phyloP scores from a whole-genome alignment of 148 eudicot genomes.

The Chenopodium quinoa region DNA sequence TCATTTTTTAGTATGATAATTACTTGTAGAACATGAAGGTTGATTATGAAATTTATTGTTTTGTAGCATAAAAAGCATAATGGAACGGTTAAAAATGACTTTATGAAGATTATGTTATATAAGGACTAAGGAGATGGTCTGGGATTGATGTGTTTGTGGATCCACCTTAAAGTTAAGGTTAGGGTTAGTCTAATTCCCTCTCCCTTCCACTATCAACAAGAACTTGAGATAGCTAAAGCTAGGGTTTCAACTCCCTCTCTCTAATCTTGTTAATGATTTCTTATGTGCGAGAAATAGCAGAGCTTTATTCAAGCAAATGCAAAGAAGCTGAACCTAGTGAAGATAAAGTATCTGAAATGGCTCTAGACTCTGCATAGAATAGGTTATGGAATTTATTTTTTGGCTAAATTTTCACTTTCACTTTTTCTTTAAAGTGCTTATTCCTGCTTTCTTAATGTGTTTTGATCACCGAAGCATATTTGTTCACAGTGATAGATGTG shows the following conservation, averaged over 20 bases:
- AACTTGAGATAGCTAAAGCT: no score
- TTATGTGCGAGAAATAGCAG: slow-evolving; percentile 54
- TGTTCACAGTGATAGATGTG: slow-evolving; percentile 84
- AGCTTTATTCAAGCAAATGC: slow-evolving; percentile 38
- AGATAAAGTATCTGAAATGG: slow-evolving; percentile 92
- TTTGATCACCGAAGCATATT: slow-evolving; percentile 23
- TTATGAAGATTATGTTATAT: neutral
- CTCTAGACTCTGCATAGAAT: slow-evolving; percentile 96
- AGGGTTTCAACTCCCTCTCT: no score
- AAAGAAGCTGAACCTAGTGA: slow-evolving; percentile 42
- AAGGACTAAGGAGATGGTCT: no score
- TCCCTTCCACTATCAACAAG: no score
- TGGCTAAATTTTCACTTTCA: neutral
- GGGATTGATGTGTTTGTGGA: neutral
- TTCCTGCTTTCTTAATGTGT: neutral
- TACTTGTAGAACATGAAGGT: neutral
- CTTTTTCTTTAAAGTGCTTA: neutral
- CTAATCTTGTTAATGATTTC: no score
- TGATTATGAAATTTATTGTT: neutral
- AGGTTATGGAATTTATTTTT: slow-evolving; percentile 40
- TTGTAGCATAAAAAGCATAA: neutral
- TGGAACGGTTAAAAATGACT: neutral
- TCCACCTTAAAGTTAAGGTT: no score
- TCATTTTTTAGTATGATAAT: neutral
- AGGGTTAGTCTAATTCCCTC: no score